Percentiles rank a stretch among this genome's conserved stretches.
Conservation (phyloP, 2,329 filamentous ascomycete genomes). For the Xylaria sp. region DNA sequence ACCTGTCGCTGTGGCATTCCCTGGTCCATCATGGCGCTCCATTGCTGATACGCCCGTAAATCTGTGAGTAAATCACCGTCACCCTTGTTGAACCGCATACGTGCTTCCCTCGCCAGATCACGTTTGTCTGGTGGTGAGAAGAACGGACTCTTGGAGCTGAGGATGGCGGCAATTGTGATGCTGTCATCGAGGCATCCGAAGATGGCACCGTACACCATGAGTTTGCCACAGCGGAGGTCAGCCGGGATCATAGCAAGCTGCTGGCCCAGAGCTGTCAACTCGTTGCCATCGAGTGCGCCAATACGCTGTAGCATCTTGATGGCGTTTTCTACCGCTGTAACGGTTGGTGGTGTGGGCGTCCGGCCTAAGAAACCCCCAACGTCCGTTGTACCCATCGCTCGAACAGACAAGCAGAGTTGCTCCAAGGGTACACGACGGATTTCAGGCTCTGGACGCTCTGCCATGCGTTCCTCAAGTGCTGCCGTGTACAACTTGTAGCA, state of each 20-base stretch:
- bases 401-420: conserved; percentile 88
- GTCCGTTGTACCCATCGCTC: conserved; percentile 86
- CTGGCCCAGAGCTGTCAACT: conserved; percentile 84
- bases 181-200: conserved; percentile 89
- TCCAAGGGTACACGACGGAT: conserved; percentile 90
- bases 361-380: conserved; percentile 75
- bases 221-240: conserved; percentile 85
- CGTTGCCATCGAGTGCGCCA: conserved; percentile 80
- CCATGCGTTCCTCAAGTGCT: conserved; percentile 80
- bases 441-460: conserved; percentile 83
- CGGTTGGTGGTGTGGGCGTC: conserved; percentile 84
- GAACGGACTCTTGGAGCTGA: conserved; percentile 87
- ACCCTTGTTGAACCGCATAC: conserved; percentile 65
- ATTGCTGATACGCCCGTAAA: conserved; percentile 75
- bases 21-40: conserved; percentile 61
- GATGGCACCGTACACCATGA: conserved; percentile 91
- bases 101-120: conserved; percentile 72
- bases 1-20: conserved; percentile 57
- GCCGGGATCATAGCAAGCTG: conserved; percentile 95
- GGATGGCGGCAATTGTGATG: conserved; percentile 81
- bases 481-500: conserved; percentile 96
- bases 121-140: conserved; percentile 76
- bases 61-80: conserved; percentile 90
- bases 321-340: conserved; percentile 78
- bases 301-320: conserved; percentile 74